Conservation (phyloP, 2,329 filamentous ascomycete species). For the Thermothelomyces thermophilus region DNA sequence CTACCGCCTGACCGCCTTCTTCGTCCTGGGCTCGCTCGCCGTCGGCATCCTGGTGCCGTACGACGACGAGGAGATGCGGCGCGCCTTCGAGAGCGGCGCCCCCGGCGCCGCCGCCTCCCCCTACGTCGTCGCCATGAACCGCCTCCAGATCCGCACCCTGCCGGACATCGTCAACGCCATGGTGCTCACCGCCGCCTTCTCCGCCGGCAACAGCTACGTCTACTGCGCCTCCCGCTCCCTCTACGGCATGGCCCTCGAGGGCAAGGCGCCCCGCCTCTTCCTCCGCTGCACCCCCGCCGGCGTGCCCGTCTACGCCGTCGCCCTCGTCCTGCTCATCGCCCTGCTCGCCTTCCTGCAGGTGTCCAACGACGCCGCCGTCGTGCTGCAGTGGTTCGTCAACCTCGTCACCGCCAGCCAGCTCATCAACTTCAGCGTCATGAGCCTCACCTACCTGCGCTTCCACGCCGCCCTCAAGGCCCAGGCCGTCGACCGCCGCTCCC, state of each 20-base stretch:
- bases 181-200: constrained; percentile 30
- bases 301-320: constrained; percentile 37
- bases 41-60: constrained; percentile 55
- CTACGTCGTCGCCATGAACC: constrained; percentile 39
- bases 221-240: constrained; percentile 46
- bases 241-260: constrained; percentile 44
- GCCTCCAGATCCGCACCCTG: constrained; percentile 40
- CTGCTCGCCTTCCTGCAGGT: constrained; percentile 35
- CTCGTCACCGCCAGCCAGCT: constrained; percentile 33
- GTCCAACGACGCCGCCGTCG: constrained; percentile 31
- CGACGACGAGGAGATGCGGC: constrained; percentile 46
- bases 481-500: constrained; percentile 32
- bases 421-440: constrained; percentile 42
- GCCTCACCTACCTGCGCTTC: constrained; percentile 40
- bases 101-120: constrained; percentile 45
- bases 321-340: constrained; percentile 29
- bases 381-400: constrained; percentile 35
- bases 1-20: constrained; percentile 65
- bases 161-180: constrained; percentile 55
- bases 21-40: constrained; percentile 59
- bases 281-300: constrained; percentile 36
- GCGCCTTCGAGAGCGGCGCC: constrained; percentile 44
- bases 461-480: constrained; percentile 49
- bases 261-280: constrained; percentile 40
- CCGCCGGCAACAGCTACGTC: constrained; percentile 43